Evolutionary conservation across 2,329 filamentous ascomycete species (phyloP).

Genomic region (Boeremia exigua): DNA sequence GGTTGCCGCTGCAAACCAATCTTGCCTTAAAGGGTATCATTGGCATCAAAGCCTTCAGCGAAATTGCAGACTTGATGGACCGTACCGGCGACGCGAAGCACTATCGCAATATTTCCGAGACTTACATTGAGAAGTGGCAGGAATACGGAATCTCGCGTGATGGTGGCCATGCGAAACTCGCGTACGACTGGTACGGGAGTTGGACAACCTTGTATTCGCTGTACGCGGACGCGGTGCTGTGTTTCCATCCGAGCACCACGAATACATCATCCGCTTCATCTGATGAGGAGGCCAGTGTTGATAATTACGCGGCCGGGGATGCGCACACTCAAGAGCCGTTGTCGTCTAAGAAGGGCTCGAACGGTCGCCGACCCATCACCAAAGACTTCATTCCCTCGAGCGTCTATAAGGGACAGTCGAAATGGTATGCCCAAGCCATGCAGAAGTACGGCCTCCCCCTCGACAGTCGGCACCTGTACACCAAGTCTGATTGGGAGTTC

Average conservation of each 20-base stretch:
- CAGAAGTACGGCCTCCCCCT: constrained; percentile 84
- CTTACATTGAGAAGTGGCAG: constrained; percentile 77
- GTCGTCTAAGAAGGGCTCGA: constrained; percentile 12
- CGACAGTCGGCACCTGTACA: constrained; percentile 81
- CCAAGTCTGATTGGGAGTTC: constrained; percentile 91
- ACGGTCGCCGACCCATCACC: constrained; percentile 36
- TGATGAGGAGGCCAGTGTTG: background rate
- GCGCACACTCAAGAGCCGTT: constrained; percentile 30
- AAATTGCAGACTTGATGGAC: constrained; percentile 68
- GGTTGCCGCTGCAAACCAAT: constrained; percentile 79
- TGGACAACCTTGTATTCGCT: constrained; percentile 89
- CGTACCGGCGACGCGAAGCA: constrained; percentile 63
- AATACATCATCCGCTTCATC: constrained; percentile 27
- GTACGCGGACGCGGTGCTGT: constrained; percentile 79
- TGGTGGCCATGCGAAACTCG: constrained; percentile 75
- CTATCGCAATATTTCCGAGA: constrained; percentile 67
- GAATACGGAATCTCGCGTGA: constrained; percentile 71
- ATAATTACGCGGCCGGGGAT: constrained; percentile 13
- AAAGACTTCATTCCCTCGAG: constrained; percentile 72
- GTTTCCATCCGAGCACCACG: constrained; percentile 71
- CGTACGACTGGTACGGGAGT: constrained; percentile 79
- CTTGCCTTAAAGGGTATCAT: constrained; percentile 84
- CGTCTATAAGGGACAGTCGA: constrained; percentile 79
- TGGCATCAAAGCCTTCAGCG: constrained; percentile 78
- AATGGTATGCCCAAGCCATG: constrained; percentile 80